Conservation (phyloP, 2,329 filamentous ascomycete genomes). For the Diaporthe sp. region DNA sequence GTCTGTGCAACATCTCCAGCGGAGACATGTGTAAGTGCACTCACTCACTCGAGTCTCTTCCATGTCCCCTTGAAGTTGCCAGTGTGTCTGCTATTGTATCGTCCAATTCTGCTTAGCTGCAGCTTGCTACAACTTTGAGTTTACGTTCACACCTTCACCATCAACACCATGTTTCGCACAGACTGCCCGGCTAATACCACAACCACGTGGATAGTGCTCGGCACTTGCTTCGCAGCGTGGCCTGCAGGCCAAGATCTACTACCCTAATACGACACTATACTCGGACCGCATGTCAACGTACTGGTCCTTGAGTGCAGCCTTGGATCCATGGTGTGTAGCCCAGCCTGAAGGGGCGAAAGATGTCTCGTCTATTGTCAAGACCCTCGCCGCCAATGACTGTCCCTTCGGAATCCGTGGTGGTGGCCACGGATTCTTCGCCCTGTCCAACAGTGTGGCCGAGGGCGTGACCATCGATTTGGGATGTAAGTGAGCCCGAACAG, state of each 20-base stretch:
- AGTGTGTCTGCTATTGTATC: not conserved
- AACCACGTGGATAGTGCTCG: conserved; percentile 45
- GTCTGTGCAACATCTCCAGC: not conserved
- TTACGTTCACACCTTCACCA: not conserved
- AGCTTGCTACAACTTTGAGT: not conserved
- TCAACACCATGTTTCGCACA: conserved; percentile 6
- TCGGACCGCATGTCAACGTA: conserved; percentile 51
- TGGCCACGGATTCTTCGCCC: conserved; percentile 51
- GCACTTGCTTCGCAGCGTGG: conserved; percentile 45
- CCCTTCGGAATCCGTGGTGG: conserved; percentile 55
- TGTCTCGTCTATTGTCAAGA: conserved; percentile 53
- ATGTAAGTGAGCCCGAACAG: not conserved
- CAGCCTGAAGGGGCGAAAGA: conserved; percentile 52
- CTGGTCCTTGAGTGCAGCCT: conserved; percentile 54
- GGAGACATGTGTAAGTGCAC: conserved; percentile 8
- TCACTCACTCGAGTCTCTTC: not conserved
- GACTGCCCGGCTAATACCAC: not conserved
- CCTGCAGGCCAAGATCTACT: conserved; percentile 50
- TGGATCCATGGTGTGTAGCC: conserved; percentile 54
- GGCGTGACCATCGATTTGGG: conserved; percentile 54
- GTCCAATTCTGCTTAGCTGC: not conserved
- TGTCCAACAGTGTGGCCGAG: conserved; percentile 51
- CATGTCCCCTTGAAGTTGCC: not conserved
- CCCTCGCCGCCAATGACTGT: conserved; percentile 50
- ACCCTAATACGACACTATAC: conserved; percentile 48